phyloP scores from a whole-genome alignment of 768 basidiomycete species.

The Guyanaporus albipodus region DNA sequence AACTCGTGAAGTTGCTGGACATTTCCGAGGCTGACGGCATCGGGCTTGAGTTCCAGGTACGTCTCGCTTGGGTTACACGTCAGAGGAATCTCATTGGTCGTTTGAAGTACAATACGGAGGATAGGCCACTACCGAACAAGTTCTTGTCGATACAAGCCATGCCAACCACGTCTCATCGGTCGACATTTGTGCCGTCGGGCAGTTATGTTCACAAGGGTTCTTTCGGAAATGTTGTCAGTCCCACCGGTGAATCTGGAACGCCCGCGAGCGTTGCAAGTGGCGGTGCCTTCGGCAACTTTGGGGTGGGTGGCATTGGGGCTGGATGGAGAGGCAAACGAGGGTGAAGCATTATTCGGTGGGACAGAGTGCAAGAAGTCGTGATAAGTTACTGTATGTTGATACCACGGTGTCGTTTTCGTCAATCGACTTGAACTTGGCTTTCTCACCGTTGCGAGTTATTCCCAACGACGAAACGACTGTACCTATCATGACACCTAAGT shows the following conservation, averaged over 20 bases:
- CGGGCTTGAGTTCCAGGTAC: conserved; percentile 86
- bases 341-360: conserved; percentile 12
- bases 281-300: conserved; percentile 48
- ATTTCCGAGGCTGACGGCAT: conserved; percentile 81
- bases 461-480: no score
- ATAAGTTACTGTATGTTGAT: conserved; percentile 11
- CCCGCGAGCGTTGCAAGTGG: conserved; percentile 28
- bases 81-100: neutral
- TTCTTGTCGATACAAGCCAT: conserved; percentile 76
- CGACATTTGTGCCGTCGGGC: conserved; percentile 50
- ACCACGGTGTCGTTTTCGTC: no score
- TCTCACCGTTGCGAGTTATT: no score
- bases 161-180: conserved; percentile 62
- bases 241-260: conserved; percentile 23
- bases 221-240: conserved; percentile 15
- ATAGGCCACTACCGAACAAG: conserved; percentile 75
- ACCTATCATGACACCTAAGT: no score
- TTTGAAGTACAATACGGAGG: conserved; percentile 81
- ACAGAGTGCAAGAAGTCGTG: conserved; percentile 3
- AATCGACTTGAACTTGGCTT: no score
- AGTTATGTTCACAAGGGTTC: conserved; percentile 22
- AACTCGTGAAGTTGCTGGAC: conserved; percentile 77
- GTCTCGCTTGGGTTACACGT: conserved; percentile 15
- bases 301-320: conserved; percentile 37
- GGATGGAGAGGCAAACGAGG: conserved; percentile 25